phyloP scores from a whole-genome alignment of 306 rosid genomes.

The Quercus ilex region DNA sequence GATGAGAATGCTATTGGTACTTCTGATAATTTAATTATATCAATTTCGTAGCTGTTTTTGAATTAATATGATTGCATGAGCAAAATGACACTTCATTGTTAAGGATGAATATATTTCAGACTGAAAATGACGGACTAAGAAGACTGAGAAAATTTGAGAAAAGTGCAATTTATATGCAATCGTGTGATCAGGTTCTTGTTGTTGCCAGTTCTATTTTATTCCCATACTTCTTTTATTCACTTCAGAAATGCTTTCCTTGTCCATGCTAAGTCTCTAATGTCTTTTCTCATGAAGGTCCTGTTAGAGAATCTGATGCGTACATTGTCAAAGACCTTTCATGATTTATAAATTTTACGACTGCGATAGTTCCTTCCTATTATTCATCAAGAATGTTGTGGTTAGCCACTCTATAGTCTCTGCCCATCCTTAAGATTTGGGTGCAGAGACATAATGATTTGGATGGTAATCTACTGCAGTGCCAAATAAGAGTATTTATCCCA shows the following conservation, averaged over 20 bases:
- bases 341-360: neutral
- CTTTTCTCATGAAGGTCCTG: neutral
- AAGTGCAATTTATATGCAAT: neutral
- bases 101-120: neutral
- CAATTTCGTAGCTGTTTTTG: neutral
- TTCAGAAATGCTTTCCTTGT: neutral
- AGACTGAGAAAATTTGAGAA: neutral
- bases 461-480: neutral
- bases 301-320: neutral
- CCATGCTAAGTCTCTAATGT: neutral
- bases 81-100: neutral
- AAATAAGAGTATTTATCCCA: neutral
- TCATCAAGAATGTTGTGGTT: too few species aligned
- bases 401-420: too few species aligned
- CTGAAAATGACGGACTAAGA: neutral
- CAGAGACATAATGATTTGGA: neutral
- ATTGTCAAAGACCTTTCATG: neutral
- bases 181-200: neutral
- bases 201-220: neutral
- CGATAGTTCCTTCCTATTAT: too few species aligned
- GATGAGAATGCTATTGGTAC: neutral
- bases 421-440: neutral
- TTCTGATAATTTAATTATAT: neutral
- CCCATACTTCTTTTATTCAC: neutral
- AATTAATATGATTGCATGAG: neutral